Base-by-base conservation (phyloP, 2,329 filamentous ascomycete species). In the Colletotrichum falcatum region DNA sequence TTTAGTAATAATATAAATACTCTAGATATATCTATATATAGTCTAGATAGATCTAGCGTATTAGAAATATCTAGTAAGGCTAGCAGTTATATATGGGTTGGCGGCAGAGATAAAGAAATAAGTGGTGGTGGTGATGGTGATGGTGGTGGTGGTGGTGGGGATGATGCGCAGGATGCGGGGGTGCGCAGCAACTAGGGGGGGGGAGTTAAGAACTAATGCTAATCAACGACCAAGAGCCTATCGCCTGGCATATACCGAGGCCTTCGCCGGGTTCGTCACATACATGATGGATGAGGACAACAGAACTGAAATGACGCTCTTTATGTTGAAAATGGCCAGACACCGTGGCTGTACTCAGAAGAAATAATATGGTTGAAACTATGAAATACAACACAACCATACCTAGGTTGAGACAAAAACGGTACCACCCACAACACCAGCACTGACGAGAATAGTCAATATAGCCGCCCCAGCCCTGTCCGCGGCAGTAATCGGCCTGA, bases 381-480 rank as follows among this genome's bases (percentile, higher is more conserved):
- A 23, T 55, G 9, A 11, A 37, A 37, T 9, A 16, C n/a, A 8
- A 18, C 33, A 37, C n/a, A 7, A 39, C 8, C 8, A n/a, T n/a
- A n/a, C 30, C 54, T 69, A 69, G 14, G 60, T 46, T n/a, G 60
- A 35, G 23, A 70, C 39, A 33, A 70, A 66, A 16, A 48, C 33
- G 18, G 46, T 66, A 3, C 66, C 56, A 5, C 81, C 80, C 1
- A 84, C 66, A 5, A 81, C 79, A 30, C 83, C 81, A 11, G 85
- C 75, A 2, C 93, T 77, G 7, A 91, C 78, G 4, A 90, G 62
- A 0, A 88, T 79, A 1, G 92, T 95, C 61, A 85, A 73, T 71
- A 94, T 87, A 11, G 88, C 88, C 44, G 92, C 92, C 14, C 92
- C 93, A 7, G 88, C 91, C 73, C 84, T 88, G 76, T 95, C 92